Conservation (phyloP, 2,329 filamentous ascomycete genomes). For the Nigrospora sphaerica region DNA sequence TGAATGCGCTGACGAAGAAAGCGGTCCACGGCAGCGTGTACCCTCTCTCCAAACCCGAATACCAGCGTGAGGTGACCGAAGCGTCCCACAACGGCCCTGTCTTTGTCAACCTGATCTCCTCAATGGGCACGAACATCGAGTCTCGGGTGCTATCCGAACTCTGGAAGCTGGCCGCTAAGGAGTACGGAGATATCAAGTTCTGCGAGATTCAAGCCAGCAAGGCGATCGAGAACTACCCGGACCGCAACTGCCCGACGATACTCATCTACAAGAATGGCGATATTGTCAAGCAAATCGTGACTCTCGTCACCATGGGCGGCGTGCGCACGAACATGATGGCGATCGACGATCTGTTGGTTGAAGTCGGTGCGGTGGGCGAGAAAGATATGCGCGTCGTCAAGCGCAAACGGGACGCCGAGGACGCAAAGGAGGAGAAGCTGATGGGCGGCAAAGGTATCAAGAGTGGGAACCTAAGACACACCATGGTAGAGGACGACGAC, state of each 20-base stretch:
- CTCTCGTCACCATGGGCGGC: slow-evolving; percentile 71
- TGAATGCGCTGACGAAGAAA: slow-evolving; percentile 67
- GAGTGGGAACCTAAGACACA: slow-evolving; percentile 39
- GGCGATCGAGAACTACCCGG: slow-evolving; percentile 95
- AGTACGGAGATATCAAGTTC: slow-evolving; percentile 94
- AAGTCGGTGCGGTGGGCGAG: slow-evolving; percentile 70
- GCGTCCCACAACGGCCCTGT: slow-evolving; percentile 65
- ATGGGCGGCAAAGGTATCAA: slow-evolving; percentile 43
- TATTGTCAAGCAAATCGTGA: slow-evolving; percentile 89
- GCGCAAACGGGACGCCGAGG: slow-evolving; percentile 51
- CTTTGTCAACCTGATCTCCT: slow-evolving; percentile 76
- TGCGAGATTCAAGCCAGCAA: slow-evolving; percentile 89
- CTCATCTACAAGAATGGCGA: slow-evolving; percentile 88
- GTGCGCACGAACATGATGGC: slow-evolving; percentile 63
- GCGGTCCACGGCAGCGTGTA: slow-evolving; percentile 86
- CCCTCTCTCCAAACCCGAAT: slow-evolving; percentile 90
- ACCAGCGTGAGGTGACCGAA: slow-evolving; percentile 84
- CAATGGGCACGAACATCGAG: slow-evolving; percentile 73
- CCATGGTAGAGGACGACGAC: slow-evolving; percentile 43
- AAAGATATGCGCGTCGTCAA: slow-evolving; percentile 72
- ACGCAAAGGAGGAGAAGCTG: slow-evolving; percentile 51
- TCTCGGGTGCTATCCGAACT: slow-evolving; percentile 76
- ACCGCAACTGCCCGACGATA: slow-evolving; percentile 90
- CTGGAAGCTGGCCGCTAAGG: slow-evolving; percentile 75
- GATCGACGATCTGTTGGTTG: slow-evolving; percentile 74